A percentile compares a stretch with the other conserved stretches of the same genome.
These are phyloP conservation scores for Guyanaporus albipodus DNA, from an alignment of 768 basidiomycete genomes.

Conservation along the genomic window DNA sequence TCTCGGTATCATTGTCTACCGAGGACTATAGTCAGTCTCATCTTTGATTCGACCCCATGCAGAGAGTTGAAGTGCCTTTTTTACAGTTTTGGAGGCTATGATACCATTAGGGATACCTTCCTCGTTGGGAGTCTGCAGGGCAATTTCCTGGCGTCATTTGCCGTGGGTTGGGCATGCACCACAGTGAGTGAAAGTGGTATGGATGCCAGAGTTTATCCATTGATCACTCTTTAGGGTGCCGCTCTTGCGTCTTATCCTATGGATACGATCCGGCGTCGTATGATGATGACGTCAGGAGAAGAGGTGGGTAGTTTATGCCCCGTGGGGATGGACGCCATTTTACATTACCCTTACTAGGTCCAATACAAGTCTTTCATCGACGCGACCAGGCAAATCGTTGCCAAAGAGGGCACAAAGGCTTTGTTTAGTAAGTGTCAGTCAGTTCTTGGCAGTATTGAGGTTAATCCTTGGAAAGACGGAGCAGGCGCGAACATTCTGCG, in stretches of 20 bases:
- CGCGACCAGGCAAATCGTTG: conserved; percentile 37
- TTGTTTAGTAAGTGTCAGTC: conserved; percentile 34
- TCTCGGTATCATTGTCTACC: conserved; percentile 40
- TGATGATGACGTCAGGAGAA: conserved; percentile 47
- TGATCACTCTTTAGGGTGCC: conserved; percentile 28
- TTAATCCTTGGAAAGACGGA: conserved; percentile 38
- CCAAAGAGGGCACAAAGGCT: conserved; percentile 37
- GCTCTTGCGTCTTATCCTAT: conserved; percentile 40
- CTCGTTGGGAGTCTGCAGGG: conserved; percentile 37
- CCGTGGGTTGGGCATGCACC: conserved; percentile 40
- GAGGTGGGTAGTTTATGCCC: conserved; percentile 13
- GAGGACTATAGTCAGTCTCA: conserved; percentile 40
- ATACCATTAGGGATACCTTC: conserved; percentile 36
- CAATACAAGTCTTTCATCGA: conserved; percentile 40
- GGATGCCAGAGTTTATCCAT: background rate
- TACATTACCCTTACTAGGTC: conserved; percentile 19
- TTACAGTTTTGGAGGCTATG: conserved; percentile 41
- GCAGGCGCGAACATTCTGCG: conserved; percentile 56
- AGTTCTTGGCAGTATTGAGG: background rate
- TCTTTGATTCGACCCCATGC: background rate
- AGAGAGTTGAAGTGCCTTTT: background rate
- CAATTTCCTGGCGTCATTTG: conserved; percentile 40
- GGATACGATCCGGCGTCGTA: conserved; percentile 43
- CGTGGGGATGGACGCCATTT: background rate
- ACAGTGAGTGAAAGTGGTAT: conserved; percentile 26